Conservation (phyloP, 495 filamentous ascomycete genomes). For the Sphaerosporella brunnea region DNA sequence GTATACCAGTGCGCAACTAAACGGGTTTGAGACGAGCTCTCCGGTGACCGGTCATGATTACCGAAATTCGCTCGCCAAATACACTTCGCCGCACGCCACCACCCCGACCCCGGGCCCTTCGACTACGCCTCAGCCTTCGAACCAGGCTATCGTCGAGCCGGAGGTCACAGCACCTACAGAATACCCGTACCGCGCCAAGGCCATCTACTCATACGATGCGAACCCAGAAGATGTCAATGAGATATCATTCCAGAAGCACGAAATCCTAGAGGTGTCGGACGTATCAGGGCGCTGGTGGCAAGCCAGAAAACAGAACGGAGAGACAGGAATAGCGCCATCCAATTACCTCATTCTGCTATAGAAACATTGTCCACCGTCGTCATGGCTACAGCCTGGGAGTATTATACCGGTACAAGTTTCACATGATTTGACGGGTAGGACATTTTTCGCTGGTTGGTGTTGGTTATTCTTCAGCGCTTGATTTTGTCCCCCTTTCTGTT, state of each 20-base stretch:
- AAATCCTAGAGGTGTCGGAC: constrained; percentile 90
- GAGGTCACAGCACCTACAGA: constrained; percentile 72
- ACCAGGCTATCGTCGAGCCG: constrained; percentile 17
- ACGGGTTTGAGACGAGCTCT: constrained; percentile 88
- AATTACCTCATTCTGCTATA: constrained; percentile 96
- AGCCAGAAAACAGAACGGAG: constrained; percentile 81
- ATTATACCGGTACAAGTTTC: background rate
- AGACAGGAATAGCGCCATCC: constrained; percentile 91
- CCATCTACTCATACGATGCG: constrained; percentile 95
- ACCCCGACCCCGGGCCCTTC: constrained; percentile 22
- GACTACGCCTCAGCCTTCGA: constrained; percentile 18
- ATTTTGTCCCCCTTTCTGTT: constrained; percentile 16
- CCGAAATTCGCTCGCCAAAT: constrained; percentile 38
- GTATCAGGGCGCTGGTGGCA: constrained; percentile 99
- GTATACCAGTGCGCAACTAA: constrained; percentile 90
- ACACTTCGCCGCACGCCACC: constrained; percentile 32
- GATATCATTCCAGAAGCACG: constrained; percentile 91
- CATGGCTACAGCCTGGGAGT: too few species aligned
- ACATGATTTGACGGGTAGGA: too few species aligned
- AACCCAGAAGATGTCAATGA: constrained; percentile 97
- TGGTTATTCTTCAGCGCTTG: too few species aligned
- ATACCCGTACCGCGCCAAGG: constrained; percentile 93
- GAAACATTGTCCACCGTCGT: too few species aligned
- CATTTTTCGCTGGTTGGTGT: too few species aligned
- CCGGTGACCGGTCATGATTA: constrained; percentile 47